A percentile compares a stretch with the other conserved stretches of the same genome.
Conservation (phyloP, 441 rosid genomes). For the Mallotus japonicus region DNA sequence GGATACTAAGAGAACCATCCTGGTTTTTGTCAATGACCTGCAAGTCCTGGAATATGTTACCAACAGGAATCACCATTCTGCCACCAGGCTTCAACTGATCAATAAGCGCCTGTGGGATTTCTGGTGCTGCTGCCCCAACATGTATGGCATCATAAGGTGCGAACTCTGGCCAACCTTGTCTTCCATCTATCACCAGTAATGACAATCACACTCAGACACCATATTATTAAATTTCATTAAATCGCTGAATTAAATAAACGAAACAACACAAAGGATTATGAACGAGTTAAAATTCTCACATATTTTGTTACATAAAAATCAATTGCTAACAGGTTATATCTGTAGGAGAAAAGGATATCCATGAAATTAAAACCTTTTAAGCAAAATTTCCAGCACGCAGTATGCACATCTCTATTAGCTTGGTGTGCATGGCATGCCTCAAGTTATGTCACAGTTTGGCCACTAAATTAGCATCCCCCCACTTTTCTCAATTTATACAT, state of each 20-base stretch:
- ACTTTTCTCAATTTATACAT: background rate
- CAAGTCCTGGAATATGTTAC: conserved; percentile 70
- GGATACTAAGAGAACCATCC: conserved; percentile 64
- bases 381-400: background rate
- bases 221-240: background rate
- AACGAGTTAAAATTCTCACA: background rate
- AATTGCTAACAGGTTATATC: background rate
- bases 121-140: conserved; percentile 92
- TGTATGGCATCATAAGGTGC: conserved; percentile 92
- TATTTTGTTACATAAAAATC: background rate
- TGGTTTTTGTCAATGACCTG: conserved; percentile 67
- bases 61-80: conserved; percentile 90
- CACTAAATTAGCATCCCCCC: background rate
- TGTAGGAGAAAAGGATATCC: too few relatives aligned
- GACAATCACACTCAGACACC: background rate
- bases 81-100: conserved; percentile 95
- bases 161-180: conserved; percentile 81
- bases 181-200: conserved; percentile 58
- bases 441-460: background rate
- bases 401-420: too few relatives aligned
- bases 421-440: background rate
- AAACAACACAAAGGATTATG: background rate
- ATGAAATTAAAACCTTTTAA: background rate
- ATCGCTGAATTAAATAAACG: too few relatives aligned
- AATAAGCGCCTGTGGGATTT: conserved; percentile 72